These are phyloP conservation scores for Citrus inodora DNA, from an alignment of 345 rosid genomes.

Conservation along the genomic window DNA sequence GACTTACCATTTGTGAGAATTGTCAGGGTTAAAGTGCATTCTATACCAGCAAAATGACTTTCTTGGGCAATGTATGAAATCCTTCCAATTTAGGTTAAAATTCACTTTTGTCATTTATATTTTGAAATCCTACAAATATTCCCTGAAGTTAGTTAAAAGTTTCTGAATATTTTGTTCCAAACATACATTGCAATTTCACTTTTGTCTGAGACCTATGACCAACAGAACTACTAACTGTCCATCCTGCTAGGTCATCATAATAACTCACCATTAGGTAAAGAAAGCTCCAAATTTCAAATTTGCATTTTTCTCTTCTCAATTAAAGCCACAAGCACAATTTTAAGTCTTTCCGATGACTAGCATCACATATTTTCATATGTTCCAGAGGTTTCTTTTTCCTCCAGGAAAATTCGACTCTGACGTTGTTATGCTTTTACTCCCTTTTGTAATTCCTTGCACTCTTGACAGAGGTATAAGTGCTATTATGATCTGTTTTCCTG, in stretches of 20 bases:
- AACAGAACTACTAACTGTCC: neutral
- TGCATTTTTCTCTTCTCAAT: neutral
- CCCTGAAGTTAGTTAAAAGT: neutral
- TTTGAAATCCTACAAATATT: neutral
- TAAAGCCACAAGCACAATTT: neutral
- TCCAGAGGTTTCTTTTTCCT: neutral
- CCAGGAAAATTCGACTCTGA: neutral
- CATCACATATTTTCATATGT: neutral
- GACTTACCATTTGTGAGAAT: constrained; percentile 4
- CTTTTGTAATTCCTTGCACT: neutral
- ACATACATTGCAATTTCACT: neutral
- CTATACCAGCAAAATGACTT: neutral
- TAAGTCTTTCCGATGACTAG: neutral
- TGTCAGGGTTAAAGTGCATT: neutral
- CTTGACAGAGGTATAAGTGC: neutral
- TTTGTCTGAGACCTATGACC: neutral
- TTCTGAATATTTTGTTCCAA: neutral
- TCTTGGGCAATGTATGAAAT: neutral
- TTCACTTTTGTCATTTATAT: neutral
- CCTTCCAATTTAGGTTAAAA: neutral
- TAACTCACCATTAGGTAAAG: neutral
- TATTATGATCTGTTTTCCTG: neutral
- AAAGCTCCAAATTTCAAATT: no score
- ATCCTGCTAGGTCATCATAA: neutral
- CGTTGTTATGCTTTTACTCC: neutral